phyloP scores from a whole-genome alignment of 1,139 yeast species.

The Magnusiomyces paraingens region DNA sequence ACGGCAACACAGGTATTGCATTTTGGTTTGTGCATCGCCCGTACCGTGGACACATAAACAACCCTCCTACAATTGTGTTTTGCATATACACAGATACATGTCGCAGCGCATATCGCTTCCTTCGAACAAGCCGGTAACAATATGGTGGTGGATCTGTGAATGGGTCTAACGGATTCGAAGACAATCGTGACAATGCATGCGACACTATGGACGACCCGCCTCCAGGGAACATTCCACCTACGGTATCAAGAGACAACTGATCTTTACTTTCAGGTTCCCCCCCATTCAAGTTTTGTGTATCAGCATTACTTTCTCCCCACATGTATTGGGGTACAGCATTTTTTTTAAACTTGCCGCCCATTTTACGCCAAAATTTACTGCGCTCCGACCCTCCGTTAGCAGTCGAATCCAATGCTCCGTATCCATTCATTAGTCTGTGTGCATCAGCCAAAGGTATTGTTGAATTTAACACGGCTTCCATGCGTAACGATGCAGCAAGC shows the following conservation, averaged over 20 bases:
- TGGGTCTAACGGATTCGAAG: not conserved
- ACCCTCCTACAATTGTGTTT: constrained; percentile 57
- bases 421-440: too few relatives aligned
- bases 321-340: not conserved
- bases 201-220: too few relatives aligned
- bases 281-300: too few relatives aligned
- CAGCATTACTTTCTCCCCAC: not conserved
- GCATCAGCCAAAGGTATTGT: not conserved
- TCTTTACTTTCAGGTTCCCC: too few relatives aligned
- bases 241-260: too few relatives aligned
- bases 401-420: too few relatives aligned
- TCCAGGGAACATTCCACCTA: too few relatives aligned
- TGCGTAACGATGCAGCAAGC: not conserved
- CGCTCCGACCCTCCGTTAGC: too few relatives aligned
- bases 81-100: constrained; percentile 50
- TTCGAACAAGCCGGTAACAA: constrained; percentile 59
- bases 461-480: not conserved
- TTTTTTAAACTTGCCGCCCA: not conserved
- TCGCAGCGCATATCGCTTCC: constrained; percentile 51
- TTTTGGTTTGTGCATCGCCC: constrained; percentile 30
- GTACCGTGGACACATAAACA: constrained; percentile 47
- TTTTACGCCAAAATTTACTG: too few relatives aligned
- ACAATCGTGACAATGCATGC: not conserved
- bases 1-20: constrained; percentile 48
- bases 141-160: constrained; percentile 18